phyloP scores from a whole-genome alignment of 2,329 filamentous ascomycete species.

The Aspergillus latus region DNA sequence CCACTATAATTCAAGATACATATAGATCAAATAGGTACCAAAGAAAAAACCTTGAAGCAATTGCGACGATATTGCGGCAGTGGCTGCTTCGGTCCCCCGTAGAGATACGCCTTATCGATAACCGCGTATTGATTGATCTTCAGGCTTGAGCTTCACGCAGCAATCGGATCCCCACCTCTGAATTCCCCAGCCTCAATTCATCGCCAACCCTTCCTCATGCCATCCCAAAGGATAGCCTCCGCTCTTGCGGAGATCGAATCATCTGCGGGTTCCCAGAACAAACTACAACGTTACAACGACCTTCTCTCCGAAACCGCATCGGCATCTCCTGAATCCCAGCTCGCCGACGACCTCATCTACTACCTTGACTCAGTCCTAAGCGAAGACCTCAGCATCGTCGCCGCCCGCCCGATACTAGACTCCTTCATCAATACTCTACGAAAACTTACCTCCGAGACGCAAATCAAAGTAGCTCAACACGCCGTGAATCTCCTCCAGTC shows the following conservation, averaged over 20 bases:
- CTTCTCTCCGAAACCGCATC: slow-evolving; percentile 58
- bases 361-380: slow-evolving; percentile 69
- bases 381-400: slow-evolving; percentile 72
- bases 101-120: slow-evolving; percentile 27
- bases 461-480: slow-evolving; percentile 73
- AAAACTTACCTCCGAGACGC: slow-evolving; percentile 57
- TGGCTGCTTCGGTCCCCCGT: slow-evolving; percentile 2
- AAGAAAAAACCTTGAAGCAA: too few species aligned
- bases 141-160: not conserved
- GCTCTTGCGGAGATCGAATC: slow-evolving; percentile 54
- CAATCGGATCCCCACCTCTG: not conserved
- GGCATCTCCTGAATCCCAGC: slow-evolving; percentile 45
- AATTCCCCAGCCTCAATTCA: not conserved
- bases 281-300: slow-evolving; percentile 57
- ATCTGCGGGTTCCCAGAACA: slow-evolving; percentile 49
- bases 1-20: too few species aligned
- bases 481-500: slow-evolving; percentile 67
- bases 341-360: slow-evolving; percentile 63
- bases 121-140: slow-evolving; percentile 10
- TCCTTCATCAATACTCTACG: slow-evolving; percentile 65
- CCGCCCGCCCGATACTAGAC: slow-evolving; percentile 68
- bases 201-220: slow-evolving; percentile 38
- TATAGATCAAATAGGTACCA: too few species aligned
- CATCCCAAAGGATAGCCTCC: slow-evolving; percentile 50
- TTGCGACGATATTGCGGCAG: not conserved